These are phyloP conservation scores for Schizophyllum amplum DNA, from an alignment of 1,284 basidiomycete genomes.

Conservation along the genomic window DNA sequence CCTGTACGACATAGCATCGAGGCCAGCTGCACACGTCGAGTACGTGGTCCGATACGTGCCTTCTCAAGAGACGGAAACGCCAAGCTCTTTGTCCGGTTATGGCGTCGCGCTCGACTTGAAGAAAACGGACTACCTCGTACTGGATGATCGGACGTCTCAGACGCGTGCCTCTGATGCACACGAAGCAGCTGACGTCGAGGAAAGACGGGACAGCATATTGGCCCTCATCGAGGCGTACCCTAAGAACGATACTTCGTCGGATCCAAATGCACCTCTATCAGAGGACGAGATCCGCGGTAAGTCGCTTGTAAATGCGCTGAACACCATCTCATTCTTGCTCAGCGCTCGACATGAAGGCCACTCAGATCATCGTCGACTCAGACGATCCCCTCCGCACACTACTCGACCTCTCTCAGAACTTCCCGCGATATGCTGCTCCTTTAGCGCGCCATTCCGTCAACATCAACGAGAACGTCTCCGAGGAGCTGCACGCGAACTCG, in stretches of 20 bases:
- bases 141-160: slow-evolving; percentile 66
- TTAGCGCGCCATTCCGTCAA: slow-evolving; percentile 56
- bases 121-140: slow-evolving; percentile 93
- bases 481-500: slow-evolving; percentile 55
- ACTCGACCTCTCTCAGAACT: slow-evolving; percentile 73
- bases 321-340: slow-evolving; percentile 1
- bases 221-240: slow-evolving; percentile 49
- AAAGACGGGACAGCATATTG: slow-evolving; percentile 33
- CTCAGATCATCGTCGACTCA: slow-evolving; percentile 64
- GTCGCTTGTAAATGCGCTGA: slow-evolving; percentile 13
- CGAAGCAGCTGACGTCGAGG: slow-evolving; percentile 14
- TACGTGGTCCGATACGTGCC: slow-evolving; percentile 67
- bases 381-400: slow-evolving; percentile 53
- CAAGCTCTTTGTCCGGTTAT: slow-evolving; percentile 71
- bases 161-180: slow-evolving; percentile 4
- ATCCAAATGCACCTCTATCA: slow-evolving; percentile 51
- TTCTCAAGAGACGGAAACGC: slow-evolving; percentile 6
- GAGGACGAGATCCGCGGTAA: slow-evolving; percentile 51
- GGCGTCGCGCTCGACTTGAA: slow-evolving; percentile 91
- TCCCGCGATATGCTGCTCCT: slow-evolving; percentile 75
- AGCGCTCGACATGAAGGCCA: slow-evolving; percentile 70
- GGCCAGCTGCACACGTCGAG: slow-evolving; percentile 42
- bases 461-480: slow-evolving; percentile 40
- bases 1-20: slow-evolving; percentile 43
- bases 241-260: slow-evolving; percentile 36